These are phyloP conservation scores for Xylaria sp. DNA, from an alignment of 495 filamentous ascomycete genomes.

Conservation along the genomic window DNA sequence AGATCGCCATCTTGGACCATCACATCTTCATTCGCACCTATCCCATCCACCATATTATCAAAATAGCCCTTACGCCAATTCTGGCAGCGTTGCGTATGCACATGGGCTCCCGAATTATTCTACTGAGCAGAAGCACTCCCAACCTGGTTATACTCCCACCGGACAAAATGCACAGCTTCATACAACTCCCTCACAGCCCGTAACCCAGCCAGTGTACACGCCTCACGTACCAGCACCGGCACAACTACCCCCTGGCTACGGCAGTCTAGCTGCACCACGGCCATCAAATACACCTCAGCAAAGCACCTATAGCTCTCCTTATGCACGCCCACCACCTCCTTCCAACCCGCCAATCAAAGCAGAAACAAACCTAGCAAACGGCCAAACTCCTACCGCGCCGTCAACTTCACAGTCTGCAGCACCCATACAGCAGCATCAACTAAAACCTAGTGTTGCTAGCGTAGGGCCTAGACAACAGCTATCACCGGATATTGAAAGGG, in stretches of 20 bases:
- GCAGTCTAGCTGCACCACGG: conserved; percentile 35
- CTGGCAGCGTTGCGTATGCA: conserved; percentile 28
- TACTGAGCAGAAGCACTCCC: conserved; percentile 33
- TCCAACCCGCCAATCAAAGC: conserved; percentile 33
- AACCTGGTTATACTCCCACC: conserved; percentile 32
- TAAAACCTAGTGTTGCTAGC: conserved; percentile 24
- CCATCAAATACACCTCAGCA: conserved; percentile 44
- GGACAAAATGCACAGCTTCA: conserved; percentile 36
- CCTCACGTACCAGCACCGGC: conserved; percentile 42
- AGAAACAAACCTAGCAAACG: conserved; percentile 27
- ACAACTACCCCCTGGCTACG: conserved; percentile 44
- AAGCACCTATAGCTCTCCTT: conserved; percentile 53
- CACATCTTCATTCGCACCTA: conserved; percentile 40
- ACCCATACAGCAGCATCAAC: conserved; percentile 25
- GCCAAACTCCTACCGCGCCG: conserved; percentile 31
- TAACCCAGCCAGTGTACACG: conserved; percentile 43
- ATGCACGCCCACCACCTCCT: conserved; percentile 46
- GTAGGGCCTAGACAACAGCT: conserved; percentile 20
- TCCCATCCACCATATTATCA: conserved; percentile 39
- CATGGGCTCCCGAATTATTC: conserved; percentile 38
- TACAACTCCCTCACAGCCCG: conserved; percentile 32
- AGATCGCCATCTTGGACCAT: conserved; percentile 44
- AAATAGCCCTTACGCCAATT: conserved; percentile 39
- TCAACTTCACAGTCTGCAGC: conserved; percentile 25
- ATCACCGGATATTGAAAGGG: conserved; percentile 40